Base-by-base conservation (phyloP, 2,329 filamentous ascomycete genomes). In the Phyllosticta citribraziliensis region DNA sequence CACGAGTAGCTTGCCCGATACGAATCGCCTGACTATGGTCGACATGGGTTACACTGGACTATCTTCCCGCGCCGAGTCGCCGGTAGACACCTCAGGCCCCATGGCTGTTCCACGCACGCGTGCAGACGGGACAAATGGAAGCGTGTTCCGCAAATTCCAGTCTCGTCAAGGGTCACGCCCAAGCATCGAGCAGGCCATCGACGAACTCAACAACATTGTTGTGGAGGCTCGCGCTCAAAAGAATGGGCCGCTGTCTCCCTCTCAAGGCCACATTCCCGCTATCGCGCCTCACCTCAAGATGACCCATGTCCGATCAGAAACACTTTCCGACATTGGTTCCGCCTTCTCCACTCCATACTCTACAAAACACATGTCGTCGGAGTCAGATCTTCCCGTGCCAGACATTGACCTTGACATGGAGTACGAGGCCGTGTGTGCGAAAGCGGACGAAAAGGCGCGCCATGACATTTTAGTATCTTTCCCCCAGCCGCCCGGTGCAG, bases 181-280 rank as follows among this genome's bases (percentile, higher is more conserved):
- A 20, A 74, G 76, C 55, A 68, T 79, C 9, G 78, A 80, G 35
- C 72, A 74, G 40, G 78, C 76, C 14, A 76, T 79, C 58, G 71
- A 75, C 3, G 77, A 79, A 66, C 72, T 79, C 60, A 79, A 80
- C 67, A 78, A 75, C 22, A 79, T 79, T 57, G 73, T 79, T 56
- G 76, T 79, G 65, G 76, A 79, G 65, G 73, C 73, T 17, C 73
- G 72, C n/a, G 74, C 61, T 14, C 25, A 71, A 62, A 57, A 59
- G 22, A 67, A 70, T 30, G 72, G 69, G 0, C 65, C 67, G 24
- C 67, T 67, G 27, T 63, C 67, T 10, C 73, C 72, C 0, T 72
- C 72, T 20, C 70, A 70, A 11, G 70, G 73, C 60, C 77, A 79
- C 63, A 70, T 79, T 0, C 75, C 77, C n/a, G 76, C 76, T 59